Conservation (phyloP, 1,284 basidiomycete species). For the Heliocybe sulcata region DNA sequence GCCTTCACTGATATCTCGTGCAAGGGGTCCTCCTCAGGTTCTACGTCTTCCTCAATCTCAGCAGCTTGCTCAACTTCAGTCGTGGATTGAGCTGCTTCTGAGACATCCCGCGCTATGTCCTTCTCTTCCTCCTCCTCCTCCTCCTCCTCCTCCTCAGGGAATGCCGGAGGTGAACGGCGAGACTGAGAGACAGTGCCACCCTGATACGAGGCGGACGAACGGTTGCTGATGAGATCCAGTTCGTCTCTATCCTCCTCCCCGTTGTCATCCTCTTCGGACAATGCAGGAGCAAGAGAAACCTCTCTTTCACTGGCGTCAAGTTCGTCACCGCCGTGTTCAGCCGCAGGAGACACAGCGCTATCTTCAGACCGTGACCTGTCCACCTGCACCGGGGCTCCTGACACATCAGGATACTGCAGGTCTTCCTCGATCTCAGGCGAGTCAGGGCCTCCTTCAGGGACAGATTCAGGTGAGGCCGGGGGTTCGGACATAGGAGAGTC, state of each 20-base stretch:
- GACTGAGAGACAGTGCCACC: no score
- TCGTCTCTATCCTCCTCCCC: constrained; percentile 24
- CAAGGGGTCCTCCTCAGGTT: neutral
- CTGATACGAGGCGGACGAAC: neutral
- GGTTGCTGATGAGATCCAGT: constrained; percentile 19
- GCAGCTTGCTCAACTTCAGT: neutral
- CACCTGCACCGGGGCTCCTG: neutral
- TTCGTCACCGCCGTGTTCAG: constrained; percentile 1
- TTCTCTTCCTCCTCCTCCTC: neutral
- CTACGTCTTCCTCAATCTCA: neutral
- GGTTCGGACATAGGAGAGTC: constrained; percentile 15
- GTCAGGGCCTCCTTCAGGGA: neutral
- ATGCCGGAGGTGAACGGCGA: neutral
- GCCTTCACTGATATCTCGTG: neutral
- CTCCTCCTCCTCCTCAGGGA: neutral
- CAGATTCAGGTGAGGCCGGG: neutral
- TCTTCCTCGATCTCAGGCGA: neutral
- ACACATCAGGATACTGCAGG: neutral
- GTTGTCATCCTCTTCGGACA: constrained; percentile 8
- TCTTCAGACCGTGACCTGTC: constrained; percentile 8
- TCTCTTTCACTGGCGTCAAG: neutral
- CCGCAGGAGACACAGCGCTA: constrained; percentile 6
- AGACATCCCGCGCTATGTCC: neutral
- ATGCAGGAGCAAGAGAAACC: neutral
- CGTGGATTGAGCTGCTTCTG: neutral